These are phyloP conservation scores for Leccinum uliginosum DNA, from an alignment of 768 basidiomycete genomes.

Conservation along the genomic window DNA sequence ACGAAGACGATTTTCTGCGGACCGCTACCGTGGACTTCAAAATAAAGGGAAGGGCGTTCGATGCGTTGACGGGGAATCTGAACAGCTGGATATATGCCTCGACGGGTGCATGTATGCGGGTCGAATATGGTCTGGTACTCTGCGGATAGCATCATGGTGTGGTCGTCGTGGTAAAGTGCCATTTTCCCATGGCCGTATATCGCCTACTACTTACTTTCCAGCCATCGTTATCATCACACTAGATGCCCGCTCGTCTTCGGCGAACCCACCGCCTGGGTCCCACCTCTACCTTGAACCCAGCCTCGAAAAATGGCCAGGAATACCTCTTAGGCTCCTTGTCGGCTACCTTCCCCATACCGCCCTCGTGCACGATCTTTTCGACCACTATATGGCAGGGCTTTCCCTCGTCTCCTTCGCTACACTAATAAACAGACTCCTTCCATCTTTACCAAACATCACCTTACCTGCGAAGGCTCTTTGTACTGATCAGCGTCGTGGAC, in stretches of 20 bases:
- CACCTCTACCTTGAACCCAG: background rate
- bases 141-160: conserved; percentile 3
- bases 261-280: conserved; percentile 32
- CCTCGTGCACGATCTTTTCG: conserved; percentile 40
- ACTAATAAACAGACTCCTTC: conserved; percentile 36
- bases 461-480: conserved; percentile 15
- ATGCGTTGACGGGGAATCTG: conserved; percentile 43
- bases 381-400: conserved; percentile 55
- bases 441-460: conserved; percentile 16
- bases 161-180: background rate
- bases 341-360: conserved; percentile 45
- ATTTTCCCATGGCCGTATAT: background rate
- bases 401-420: conserved; percentile 42
- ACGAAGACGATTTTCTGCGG: conserved; percentile 67
- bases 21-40: conserved; percentile 69
- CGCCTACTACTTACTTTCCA: conserved; percentile 6
- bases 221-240: conserved; percentile 23
- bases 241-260: conserved; percentile 32
- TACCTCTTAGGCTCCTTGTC: conserved; percentile 43
- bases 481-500: conserved; percentile 4
- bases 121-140: conserved; percentile 49
- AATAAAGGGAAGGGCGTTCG: conserved; percentile 75
- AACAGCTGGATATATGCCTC: conserved; percentile 75
- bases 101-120: conserved; percentile 55
- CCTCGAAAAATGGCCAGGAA: conserved; percentile 36